Conservation (phyloP, 2,329 filamentous ascomycete species). For the Lasiodiplodia citricola region DNA sequence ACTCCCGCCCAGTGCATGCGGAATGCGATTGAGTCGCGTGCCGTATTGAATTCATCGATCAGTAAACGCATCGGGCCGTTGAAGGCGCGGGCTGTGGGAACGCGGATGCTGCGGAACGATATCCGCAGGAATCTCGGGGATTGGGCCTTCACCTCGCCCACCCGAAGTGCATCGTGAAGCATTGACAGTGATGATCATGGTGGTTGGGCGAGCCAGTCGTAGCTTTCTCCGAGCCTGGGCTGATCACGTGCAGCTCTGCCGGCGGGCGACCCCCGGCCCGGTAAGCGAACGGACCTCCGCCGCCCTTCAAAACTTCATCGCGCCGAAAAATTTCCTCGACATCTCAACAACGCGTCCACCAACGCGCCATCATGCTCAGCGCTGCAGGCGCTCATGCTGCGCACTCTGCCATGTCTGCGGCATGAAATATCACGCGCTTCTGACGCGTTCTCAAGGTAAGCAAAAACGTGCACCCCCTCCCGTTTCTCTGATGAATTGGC, state of each 20-base stretch:
- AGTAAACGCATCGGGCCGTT: background rate
- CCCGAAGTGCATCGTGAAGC: background rate
- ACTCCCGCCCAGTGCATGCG: background rate
- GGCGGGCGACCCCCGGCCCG: conserved; percentile 1
- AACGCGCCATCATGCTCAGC: conserved; percentile 7
- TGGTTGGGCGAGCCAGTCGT: background rate
- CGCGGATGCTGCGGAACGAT: background rate
- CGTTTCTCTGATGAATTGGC: conserved; percentile 46
- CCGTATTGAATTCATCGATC: background rate
- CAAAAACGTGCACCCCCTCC: background rate
- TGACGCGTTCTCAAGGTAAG: background rate
- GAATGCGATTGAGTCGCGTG: conserved; percentile 3
- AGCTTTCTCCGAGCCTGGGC: background rate
- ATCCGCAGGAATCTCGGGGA: conserved; percentile 1
- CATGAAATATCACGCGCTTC: background rate
- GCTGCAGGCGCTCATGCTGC: background rate
- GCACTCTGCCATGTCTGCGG: background rate
- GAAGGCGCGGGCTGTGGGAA: background rate
- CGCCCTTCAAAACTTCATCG: conserved; percentile 2
- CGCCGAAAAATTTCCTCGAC: conserved; percentile 14
- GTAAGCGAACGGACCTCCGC: conserved; percentile 20
- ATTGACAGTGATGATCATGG: background rate
- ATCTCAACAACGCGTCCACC: conserved; percentile 12
- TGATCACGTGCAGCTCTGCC: conserved; percentile 1
- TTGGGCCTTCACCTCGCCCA: background rate